Conservation (phyloP, 768 basidiomycete species). For the Termitomyces sp. region DNA sequence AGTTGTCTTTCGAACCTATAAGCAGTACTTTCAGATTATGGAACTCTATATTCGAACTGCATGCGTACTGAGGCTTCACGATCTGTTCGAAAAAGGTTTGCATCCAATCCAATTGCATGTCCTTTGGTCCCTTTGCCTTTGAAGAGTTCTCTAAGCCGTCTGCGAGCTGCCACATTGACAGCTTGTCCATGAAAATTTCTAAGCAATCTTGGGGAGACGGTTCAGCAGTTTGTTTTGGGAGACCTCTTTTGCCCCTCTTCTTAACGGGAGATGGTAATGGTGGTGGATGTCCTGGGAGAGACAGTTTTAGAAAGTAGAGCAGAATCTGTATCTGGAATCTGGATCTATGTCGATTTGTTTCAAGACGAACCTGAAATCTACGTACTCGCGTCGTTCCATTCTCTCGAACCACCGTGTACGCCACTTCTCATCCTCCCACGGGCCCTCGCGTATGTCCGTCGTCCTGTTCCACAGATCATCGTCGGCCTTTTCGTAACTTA, state of each 20-base stretch:
- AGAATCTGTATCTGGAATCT: constrained; percentile 77
- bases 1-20: constrained; percentile 50
- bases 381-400: constrained; percentile 66
- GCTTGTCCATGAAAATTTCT: constrained; percentile 72
- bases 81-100: constrained; percentile 64
- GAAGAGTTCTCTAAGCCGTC: constrained; percentile 23
- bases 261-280: constrained; percentile 20
- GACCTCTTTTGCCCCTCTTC: constrained; percentile 23
- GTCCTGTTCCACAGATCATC: constrained; percentile 21
- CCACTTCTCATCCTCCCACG: constrained; percentile 50
- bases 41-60: neutral
- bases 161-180: constrained; percentile 74
- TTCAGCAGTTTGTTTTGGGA: constrained; percentile 16
- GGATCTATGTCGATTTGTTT: neutral
- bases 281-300: constrained; percentile 44
- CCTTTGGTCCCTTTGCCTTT: constrained; percentile 14
- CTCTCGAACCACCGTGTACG: constrained; percentile 51
- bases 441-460: constrained; percentile 21
- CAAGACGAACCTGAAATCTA: neutral
- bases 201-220: constrained; percentile 44
- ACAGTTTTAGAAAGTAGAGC: constrained; percentile 59
- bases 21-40: neutral
- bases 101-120: constrained; percentile 59
- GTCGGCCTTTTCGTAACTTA: constrained; percentile 52
- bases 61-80: constrained; percentile 56